Evolutionary conservation across 2,329 filamentous ascomycete species (phyloP).

Genomic region (Lizonia empirigonia): DNA sequence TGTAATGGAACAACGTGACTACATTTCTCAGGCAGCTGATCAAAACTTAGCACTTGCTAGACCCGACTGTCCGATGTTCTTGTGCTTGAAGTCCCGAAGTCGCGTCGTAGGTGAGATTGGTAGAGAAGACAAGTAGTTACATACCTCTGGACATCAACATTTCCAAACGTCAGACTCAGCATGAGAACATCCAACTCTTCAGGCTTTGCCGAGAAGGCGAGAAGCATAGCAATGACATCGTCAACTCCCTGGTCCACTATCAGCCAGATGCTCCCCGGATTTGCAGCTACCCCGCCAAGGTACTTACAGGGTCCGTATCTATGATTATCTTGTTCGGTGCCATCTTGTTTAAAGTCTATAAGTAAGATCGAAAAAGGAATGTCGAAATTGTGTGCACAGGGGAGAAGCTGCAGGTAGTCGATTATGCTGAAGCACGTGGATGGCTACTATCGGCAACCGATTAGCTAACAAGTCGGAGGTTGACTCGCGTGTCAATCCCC

Average conservation of each 20-base stretch:
- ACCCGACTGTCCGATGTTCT: neutral
- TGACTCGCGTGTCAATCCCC: conserved; percentile 16
- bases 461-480: conserved; percentile 32
- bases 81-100: neutral
- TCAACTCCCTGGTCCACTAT: conserved; percentile 72
- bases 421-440: conserved; percentile 6
- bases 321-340: conserved; percentile 75
- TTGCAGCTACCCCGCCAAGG: conserved; percentile 14
- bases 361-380: conserved; percentile 2
- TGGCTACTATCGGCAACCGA: conserved; percentile 19
- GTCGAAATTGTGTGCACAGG: conserved; percentile 7
- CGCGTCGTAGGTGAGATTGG: neutral
- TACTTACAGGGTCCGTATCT: conserved; percentile 85
- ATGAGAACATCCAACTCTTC: conserved; percentile 87
- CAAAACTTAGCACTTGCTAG: neutral
- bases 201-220: conserved; percentile 79
- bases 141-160: conserved; percentile 83
- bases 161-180: conserved; percentile 91
- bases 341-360: conserved; percentile 39
- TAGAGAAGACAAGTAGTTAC: conserved; percentile 13
- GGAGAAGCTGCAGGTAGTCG: conserved; percentile 8
- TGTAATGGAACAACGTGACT: conserved; percentile 86
- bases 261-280: neutral
- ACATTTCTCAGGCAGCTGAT: conserved; percentile 82
- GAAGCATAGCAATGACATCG: conserved; percentile 84